A percentile compares a stretch with the other conserved stretches of the same genome.
phyloP scores from a whole-genome alignment of 2,329 filamentous ascomycete species.

The Geoglossum cookeanum region DNA sequence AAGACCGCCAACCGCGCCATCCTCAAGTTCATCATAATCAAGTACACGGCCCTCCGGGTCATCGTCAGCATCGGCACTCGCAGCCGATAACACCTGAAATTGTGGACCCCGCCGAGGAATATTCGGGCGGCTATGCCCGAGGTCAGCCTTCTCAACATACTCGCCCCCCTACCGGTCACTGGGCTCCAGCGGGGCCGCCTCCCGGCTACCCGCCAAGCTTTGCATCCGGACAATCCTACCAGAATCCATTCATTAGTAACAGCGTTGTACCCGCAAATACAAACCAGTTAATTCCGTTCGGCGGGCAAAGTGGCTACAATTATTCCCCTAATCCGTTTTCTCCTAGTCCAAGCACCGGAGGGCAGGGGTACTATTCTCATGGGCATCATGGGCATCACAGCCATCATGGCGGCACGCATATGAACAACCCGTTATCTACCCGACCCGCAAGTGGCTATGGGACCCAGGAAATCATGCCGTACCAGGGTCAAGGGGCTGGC shows the following conservation, averaged over 20 bases:
- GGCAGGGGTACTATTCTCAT: constrained; percentile 8
- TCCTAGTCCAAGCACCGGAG: constrained; percentile 3
- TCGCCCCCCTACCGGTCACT: constrained; percentile 7
- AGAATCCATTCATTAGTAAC: constrained; percentile 7
- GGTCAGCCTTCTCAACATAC: constrained; percentile 15
- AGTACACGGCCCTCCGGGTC: background rate
- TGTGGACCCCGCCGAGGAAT: constrained; percentile 47
- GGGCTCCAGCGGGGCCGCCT: constrained; percentile 2
- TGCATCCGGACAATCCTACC: constrained; percentile 8
- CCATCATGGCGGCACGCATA: constrained; percentile 5
- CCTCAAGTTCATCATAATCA: background rate
- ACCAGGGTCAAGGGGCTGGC: constrained; percentile 1
- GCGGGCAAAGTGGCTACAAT: constrained; percentile 1
- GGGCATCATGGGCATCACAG: constrained; percentile 1
- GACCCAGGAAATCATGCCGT: constrained; percentile 2
- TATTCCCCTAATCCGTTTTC: constrained; percentile 2
- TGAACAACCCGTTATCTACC: constrained; percentile 3
- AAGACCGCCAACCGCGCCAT: constrained; percentile 19
- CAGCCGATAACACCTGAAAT: constrained; percentile 37
- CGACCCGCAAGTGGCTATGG: constrained; percentile 1
- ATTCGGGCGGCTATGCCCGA: constrained; percentile 24
- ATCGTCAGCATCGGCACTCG: constrained; percentile 20
- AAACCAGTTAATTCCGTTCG: constrained; percentile 4
- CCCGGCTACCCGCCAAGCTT: constrained; percentile 8
- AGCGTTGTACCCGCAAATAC: constrained; percentile 8